These are phyloP conservation scores for Neurospora crassa DNA, from an alignment of 2,329 filamentous ascomycete genomes.

Conservation along the genomic window DNA sequence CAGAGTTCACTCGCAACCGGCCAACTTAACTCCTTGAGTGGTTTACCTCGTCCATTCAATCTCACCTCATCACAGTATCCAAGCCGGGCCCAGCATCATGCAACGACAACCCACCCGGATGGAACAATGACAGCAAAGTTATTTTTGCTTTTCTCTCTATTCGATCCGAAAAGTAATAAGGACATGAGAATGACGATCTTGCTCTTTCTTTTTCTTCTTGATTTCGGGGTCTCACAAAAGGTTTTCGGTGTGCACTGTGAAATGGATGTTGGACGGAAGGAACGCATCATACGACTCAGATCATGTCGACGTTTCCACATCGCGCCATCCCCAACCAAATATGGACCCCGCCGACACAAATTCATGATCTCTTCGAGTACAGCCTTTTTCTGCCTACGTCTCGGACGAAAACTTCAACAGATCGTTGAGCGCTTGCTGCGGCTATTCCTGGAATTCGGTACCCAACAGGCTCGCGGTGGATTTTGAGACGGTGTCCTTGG, in stretches of 20 bases:
- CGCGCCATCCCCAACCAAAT: neutral
- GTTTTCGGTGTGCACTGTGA: neutral
- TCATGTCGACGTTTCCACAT: neutral
- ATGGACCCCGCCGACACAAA: neutral
- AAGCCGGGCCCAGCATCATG: neutral
- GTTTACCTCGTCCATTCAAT: neutral
- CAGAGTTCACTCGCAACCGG: neutral
- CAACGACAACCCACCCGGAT: neutral
- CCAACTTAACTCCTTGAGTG: neutral
- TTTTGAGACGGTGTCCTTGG: neutral
- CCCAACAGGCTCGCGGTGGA: neutral
- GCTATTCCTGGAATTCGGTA: neutral
- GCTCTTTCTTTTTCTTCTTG: neutral
- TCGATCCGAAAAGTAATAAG: neutral
- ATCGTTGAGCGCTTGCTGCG: neutral
- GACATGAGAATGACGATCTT: neutral
- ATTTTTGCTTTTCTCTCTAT: neutral
- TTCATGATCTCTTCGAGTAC: neutral
- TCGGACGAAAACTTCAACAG: neutral
- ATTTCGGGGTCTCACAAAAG: neutral
- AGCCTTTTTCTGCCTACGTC: neutral
- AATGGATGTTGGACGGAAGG: neutral
- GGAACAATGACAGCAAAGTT: neutral
- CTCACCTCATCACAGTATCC: neutral
- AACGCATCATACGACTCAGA: neutral